Evolutionary conservation across 441 rosid genomes (phyloP), one percentile per base, ranked within the genome.

Genomic region (Arabidopsis lyrata): DNA sequence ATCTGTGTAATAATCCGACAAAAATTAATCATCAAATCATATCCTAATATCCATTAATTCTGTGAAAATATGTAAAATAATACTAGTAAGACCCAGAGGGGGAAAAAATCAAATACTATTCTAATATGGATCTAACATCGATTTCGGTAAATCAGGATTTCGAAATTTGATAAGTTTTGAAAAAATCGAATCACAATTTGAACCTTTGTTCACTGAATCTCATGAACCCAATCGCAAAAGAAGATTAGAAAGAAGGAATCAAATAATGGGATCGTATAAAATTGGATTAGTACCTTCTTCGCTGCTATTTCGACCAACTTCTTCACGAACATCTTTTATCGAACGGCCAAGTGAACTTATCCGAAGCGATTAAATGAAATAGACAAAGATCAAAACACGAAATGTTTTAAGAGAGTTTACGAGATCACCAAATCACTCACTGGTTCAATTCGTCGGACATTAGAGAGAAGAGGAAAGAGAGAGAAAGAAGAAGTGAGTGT

Each of bases 281-380:
- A 16, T 48, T 57, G 74, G 47, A 35, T 35, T 9, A 34, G 50
- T 77, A 90, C 97, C 97, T 90, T 93, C 89, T 81, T 90, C 8
- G 90, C 81, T 81, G 97, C 97, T 81, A 74, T 93, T 85, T 93
- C 92, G 45, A 90, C 97, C 13, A 92, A 86, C 80, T 85, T 88
- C 81, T 84, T 92, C 22, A 86, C 89, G 54, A 91, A 91, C 97
- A 91, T 90, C 66, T 78, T 29, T 55, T 44, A 5, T 64, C 3
- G 5, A 59, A 12, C 61, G 36, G 58, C 13, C 14, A 66, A 73
- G 62, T 39, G 44, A 29, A 29, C 31, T 29, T 29, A 29, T 29
- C 31, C 34, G n/a, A 47, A 55, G 14, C 16, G 52, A 76, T 16
- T n/a, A 54, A 52, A 49, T 32, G 63, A 27, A 73, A 11, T 29